Conservation (phyloP, 2,329 filamentous ascomycete species). For the Dothidotthia symphoricarpi region DNA sequence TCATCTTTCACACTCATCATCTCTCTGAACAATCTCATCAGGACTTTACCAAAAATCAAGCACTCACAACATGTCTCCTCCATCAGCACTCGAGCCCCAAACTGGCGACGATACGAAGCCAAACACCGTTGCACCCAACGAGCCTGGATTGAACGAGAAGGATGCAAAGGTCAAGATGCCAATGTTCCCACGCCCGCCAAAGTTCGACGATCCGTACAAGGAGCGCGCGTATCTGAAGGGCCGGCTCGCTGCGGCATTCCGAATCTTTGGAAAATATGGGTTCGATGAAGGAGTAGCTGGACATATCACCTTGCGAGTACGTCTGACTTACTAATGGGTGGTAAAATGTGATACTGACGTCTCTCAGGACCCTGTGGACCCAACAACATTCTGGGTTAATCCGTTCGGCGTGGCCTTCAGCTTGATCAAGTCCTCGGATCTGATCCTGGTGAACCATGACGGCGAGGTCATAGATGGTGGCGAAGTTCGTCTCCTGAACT, state of each 20-base stretch:
- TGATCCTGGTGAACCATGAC: conserved; percentile 64
- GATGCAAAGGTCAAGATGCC: conserved; percentile 26
- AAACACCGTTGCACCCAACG: conserved; percentile 30
- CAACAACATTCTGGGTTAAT: conserved; percentile 64
- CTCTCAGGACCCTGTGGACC: conserved; percentile 55
- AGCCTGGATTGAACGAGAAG: conserved; percentile 32
- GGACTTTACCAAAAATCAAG: too few species aligned
- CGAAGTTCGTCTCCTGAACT: conserved; percentile 35
- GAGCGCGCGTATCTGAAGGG: conserved; percentile 42
- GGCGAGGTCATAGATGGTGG: conserved; percentile 65
- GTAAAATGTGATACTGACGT: conserved; percentile 2
- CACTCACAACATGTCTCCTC: conserved; percentile 35
- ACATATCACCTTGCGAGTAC: conserved; percentile 59
- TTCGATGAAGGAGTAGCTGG: conserved; percentile 55
- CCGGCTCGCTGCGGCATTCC: conserved; percentile 39
- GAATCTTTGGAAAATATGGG: conserved; percentile 42
- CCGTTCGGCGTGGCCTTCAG: conserved; percentile 64
- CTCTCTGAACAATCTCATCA: too few species aligned
- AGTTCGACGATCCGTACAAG: conserved; percentile 40
- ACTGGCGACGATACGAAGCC: conserved; percentile 25
- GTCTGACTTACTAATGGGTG: conserved; percentile 1
- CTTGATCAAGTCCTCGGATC: conserved; percentile 61
- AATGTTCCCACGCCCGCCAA: conserved; percentile 32
- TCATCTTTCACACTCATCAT: too few species aligned
- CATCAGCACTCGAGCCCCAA: conserved; percentile 32